These are phyloP conservation scores for Strigomonas culicis DNA, from an alignment of 208 protist genomes.

Conservation along the genomic window DNA sequence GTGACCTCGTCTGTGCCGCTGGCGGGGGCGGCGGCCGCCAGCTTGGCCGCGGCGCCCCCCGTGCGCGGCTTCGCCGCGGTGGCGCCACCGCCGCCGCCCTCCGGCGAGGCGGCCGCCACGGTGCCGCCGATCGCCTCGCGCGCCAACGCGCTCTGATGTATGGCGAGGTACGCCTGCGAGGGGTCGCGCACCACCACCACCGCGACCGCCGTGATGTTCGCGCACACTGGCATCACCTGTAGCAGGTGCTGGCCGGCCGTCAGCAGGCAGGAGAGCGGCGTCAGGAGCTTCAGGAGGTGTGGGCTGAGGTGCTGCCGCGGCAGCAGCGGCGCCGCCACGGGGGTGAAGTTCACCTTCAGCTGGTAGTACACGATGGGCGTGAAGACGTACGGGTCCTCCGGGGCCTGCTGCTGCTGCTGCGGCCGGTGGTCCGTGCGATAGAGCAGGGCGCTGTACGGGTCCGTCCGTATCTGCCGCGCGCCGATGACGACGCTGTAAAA, in stretches of 20 bases:
- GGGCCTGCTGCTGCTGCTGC: background rate
- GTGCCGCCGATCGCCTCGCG: background rate
- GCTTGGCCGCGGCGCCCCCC: background rate
- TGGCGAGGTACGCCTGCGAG: background rate
- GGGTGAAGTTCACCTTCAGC: constrained; percentile 69
- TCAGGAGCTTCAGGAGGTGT: constrained; percentile 63
- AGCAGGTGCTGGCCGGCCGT: constrained; percentile 38
- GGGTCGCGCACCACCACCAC: constrained; percentile 27
- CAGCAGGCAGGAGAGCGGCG: constrained; percentile 48
- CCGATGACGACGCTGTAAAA: constrained; percentile 75
- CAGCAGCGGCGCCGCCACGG: constrained; percentile 40
- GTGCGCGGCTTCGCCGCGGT: background rate
- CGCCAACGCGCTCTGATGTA: background rate
- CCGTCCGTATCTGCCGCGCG: constrained; percentile 50
- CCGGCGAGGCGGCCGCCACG: background rate
- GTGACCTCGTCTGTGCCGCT: background rate
- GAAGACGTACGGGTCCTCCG: constrained; percentile 21
- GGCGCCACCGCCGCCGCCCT: background rate
- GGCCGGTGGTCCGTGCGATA: background rate
- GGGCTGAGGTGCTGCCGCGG: constrained; percentile 75
- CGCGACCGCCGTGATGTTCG: constrained; percentile 70
- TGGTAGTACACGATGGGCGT: constrained; percentile 67
- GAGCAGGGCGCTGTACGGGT: constrained; percentile 62
- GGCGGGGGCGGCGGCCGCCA: background rate
- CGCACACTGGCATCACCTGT: constrained; percentile 77